Percentiles rank a stretch among this genome's conserved stretches.
Evolutionary conservation across 371 early-diverging fungal species (phyloP).

Genomic region (Chytridiales sp.): DNA sequence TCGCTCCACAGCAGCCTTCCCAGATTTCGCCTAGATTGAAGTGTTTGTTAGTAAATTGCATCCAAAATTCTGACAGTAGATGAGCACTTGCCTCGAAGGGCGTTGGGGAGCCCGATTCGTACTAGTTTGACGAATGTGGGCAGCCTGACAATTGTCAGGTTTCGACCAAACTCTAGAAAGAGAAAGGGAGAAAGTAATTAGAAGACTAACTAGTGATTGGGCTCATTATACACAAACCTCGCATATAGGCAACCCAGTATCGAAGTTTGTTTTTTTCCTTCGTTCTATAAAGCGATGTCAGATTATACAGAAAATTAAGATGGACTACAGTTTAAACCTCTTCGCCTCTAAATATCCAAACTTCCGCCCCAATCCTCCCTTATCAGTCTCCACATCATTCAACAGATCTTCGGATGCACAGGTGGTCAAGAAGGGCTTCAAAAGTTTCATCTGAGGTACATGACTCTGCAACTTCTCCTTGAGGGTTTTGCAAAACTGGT

Average conservation of each 20-base stretch:
- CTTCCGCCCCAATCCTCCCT: conserved; percentile 73
- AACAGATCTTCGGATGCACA: conserved; percentile 75
- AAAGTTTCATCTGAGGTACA: conserved; percentile 70
- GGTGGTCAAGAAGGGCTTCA: conserved; percentile 79
- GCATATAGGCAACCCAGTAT: conserved; percentile 74
- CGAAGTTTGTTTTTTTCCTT: conserved; percentile 73
- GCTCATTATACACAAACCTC: conserved; percentile 43
- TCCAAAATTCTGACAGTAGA: background rate
- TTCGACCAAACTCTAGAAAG: conserved; percentile 78
- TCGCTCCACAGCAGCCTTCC: conserved; percentile 91
- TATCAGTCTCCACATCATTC: conserved; percentile 48
- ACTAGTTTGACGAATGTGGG: conserved; percentile 87
- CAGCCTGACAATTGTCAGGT: conserved; percentile 78
- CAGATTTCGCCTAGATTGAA: conserved; percentile 76
- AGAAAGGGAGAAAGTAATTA: background rate
- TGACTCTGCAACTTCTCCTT: conserved; percentile 56
- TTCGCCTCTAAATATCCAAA: conserved; percentile 84
- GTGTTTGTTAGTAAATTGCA: background rate
- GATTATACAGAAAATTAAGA: background rate
- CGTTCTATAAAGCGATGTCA: conserved; percentile 28
- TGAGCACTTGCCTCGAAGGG: conserved; percentile 60
- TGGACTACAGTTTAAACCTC: conserved; percentile 29
- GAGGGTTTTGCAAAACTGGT: conserved; percentile 58
- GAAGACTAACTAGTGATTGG: background rate
- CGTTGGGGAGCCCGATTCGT: conserved; percentile 88